These are phyloP conservation scores for Starmera dryadoides DNA, from an alignment of 805 yeast genomes.

Conservation along the genomic window DNA sequence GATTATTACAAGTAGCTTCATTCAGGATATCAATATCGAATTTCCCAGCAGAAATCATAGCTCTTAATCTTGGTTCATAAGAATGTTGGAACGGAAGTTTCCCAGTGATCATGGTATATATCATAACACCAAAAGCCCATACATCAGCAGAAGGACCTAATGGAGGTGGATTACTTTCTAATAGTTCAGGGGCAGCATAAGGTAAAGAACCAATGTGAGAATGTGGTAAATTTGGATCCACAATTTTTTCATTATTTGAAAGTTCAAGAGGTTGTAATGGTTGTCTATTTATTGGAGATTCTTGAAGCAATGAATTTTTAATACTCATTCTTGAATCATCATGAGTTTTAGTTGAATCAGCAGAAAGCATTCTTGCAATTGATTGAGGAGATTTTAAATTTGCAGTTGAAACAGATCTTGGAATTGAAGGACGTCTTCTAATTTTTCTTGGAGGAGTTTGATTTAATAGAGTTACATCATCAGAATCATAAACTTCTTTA, in stretches of 20 bases:
- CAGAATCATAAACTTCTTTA: slow-evolving; percentile 8
- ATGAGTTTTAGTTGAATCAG: slow-evolving; percentile 20
- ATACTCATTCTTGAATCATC: slow-evolving; percentile 20
- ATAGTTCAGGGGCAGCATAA: slow-evolving; percentile 84
- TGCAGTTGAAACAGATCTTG: slow-evolving; percentile 25
- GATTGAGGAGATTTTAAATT: slow-evolving; percentile 6
- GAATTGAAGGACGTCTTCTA: slow-evolving; percentile 23
- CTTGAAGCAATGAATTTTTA: slow-evolving; percentile 23
- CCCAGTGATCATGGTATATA: slow-evolving; percentile 68
- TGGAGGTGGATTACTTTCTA: slow-evolving; percentile 54
- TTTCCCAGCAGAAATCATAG: slow-evolving; percentile 62
- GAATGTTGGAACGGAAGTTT: slow-evolving; percentile 76
- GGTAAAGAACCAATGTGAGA: slow-evolving; percentile 84
- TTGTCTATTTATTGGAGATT: slow-evolving; percentile 6
- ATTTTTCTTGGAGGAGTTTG: slow-evolving; percentile 5
- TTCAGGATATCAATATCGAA: slow-evolving; percentile 41
- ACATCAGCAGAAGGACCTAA: slow-evolving; percentile 67
- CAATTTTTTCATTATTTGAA: background rate
- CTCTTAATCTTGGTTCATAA: slow-evolving; percentile 73
- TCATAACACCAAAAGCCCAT: slow-evolving; percentile 85
- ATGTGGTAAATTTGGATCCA: slow-evolving; percentile 35
- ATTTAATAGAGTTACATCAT: slow-evolving; percentile 22
- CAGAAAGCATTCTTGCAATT: slow-evolving; percentile 16
- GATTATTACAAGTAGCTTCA: slow-evolving; percentile 28
- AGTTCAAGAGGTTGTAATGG: slow-evolving; percentile 6